Conservation (phyloP, 306 rosid species). For the Hylodesmum podocarpum region DNA sequence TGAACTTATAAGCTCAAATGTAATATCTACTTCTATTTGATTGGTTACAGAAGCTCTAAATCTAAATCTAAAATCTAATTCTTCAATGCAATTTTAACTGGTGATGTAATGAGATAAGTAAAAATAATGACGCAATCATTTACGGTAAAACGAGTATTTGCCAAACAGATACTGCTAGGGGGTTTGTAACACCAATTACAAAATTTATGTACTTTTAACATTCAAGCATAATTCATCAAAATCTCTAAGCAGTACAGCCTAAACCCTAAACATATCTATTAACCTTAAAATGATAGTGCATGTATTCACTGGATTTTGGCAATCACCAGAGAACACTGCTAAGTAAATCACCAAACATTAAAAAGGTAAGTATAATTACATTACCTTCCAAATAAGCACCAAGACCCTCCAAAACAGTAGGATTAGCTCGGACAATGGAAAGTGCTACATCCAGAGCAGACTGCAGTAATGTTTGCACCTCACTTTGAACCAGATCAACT, state of each 20-base stretch:
- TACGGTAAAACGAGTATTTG: neutral
- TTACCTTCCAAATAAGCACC: conserved; percentile 93
- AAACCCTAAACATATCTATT: neutral
- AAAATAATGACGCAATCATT: no score
- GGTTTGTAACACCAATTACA: neutral
- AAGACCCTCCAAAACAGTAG: conserved; percentile 89
- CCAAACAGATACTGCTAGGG: neutral
- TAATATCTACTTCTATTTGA: neutral
- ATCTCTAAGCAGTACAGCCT: neutral
- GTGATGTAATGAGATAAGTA: neutral
- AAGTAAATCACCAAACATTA: conserved; percentile 8
- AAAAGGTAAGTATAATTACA: conserved; percentile 29
- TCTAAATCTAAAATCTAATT: neutral
- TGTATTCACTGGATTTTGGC: neutral
- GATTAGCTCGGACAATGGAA: conserved; percentile 83
- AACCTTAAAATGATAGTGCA: neutral
- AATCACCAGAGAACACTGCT: neutral
- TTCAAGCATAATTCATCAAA: neutral
- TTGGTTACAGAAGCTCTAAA: neutral
- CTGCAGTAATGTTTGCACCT: conserved; percentile 82
- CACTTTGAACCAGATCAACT: conserved; percentile 87
- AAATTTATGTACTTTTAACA: conserved; percentile 8
- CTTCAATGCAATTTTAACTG: neutral
- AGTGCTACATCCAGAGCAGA: conserved; percentile 79
- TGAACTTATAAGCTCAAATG: neutral